A percentile compares a stretch with the other conserved stretches of the same genome.
Conservation (phyloP, 495 filamentous ascomycete species). For the Neurospora sp. region DNA sequence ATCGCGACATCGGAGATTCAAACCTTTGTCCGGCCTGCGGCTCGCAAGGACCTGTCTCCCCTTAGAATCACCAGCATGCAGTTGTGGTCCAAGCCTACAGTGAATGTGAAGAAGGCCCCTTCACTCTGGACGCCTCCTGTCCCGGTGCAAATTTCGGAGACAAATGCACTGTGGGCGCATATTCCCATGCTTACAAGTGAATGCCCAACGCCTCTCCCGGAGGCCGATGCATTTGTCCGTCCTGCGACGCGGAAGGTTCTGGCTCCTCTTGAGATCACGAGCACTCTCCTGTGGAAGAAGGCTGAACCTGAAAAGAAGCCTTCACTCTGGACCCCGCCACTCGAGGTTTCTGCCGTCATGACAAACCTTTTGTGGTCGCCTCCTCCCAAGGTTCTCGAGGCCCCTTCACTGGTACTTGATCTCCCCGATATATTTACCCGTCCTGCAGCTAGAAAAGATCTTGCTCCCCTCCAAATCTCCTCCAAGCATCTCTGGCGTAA, state of each 20-base stretch:
- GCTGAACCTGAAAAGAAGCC: slow-evolving; percentile 3
- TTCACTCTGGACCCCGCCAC: neutral
- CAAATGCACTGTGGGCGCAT: slow-evolving; percentile 8
- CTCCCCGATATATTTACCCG: slow-evolving; percentile 8
- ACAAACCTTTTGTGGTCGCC: neutral
- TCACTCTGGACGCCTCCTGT: slow-evolving; percentile 16
- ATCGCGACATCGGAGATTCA: neutral
- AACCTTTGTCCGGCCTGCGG: slow-evolving; percentile 17
- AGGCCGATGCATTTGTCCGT: slow-evolving; percentile 15
- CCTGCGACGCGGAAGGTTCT: slow-evolving; percentile 21
- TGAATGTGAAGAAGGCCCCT: neutral
- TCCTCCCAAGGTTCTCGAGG: neutral
- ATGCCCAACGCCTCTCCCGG: neutral
- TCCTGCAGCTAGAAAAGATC: slow-evolving; percentile 21
- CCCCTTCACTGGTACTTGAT: neutral
- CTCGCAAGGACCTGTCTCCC: slow-evolving; percentile 19
- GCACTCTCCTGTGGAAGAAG: slow-evolving; percentile 31
- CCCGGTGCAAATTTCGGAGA: neutral
- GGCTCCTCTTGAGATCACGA: slow-evolving; percentile 25
- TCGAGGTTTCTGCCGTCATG: neutral
- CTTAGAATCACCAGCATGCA: slow-evolving; percentile 27
- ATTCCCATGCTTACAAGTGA: slow-evolving; percentile 1
- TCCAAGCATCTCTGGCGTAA: slow-evolving; percentile 33
- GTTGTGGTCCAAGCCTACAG: slow-evolving; percentile 20
- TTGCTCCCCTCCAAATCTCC: slow-evolving; percentile 22